Base-by-base conservation (phyloP, 768 basidiomycete genomes). In the Dacryopinax spathularia region DNA sequence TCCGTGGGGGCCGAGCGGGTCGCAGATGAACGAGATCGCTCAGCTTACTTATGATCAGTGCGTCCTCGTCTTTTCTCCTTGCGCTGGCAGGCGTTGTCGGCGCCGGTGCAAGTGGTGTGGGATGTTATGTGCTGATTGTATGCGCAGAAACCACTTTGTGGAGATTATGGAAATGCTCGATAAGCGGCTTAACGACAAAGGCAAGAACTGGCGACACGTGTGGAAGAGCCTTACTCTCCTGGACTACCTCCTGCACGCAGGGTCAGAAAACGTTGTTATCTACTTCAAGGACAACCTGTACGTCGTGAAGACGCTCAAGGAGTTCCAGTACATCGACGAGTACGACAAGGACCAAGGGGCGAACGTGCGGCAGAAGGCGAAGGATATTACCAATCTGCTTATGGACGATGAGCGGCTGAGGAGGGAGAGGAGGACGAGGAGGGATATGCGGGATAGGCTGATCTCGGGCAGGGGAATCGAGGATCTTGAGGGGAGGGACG, bases 121-220 rank as follows among this genome's bases (percentile, higher is more conserved):
- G 33, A 5, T 37, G 1, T 63, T 27, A 15, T 44, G 43, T 59
- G 18, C 63, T 82, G 6, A 10, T 37, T 37, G 36, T 37, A n/a
- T n/a, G 36, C 36, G 36, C 68, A 84, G 93, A 75, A 88, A 85
- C 65, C 94, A 98, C 70, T 99, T 99, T 73, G 92, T 98, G 13
- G 96, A 99, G 77, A 91, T 99, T 71, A 97, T 99, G 92, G 96
- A 99, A 79, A 96, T 97, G 91, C 81, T 99, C 60, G 96, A 98
- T 76, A 98, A 99, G 76, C 85, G 96, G 61, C 77, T 99, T 66
- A 93, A 93, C 69, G 96, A 99, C 78, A 98, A 96, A 80, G 96
- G 96, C 35, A 98, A 98, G 84, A 97, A 98, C 70, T 99, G 96
- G 96, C 83, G 95, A 61, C 96, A 99, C 79, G 95, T 98, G 64